Evolutionary conservation across 768 basidiomycete genomes (phyloP), one percentile per base, ranked within the genome.

Genomic region (Boletus huronensis): DNA sequence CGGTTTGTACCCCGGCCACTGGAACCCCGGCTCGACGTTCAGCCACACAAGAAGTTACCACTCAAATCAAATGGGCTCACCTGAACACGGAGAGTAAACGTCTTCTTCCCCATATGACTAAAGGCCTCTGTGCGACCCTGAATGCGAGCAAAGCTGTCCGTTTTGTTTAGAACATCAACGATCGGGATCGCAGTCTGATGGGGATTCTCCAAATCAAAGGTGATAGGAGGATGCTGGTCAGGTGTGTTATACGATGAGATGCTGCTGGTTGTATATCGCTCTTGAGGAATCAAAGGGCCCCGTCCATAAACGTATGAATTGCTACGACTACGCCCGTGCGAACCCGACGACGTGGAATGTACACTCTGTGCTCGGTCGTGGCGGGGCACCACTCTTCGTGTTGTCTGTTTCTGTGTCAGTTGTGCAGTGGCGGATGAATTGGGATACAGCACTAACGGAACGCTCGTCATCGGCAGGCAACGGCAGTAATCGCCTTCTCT

Each of bases 1-100:
- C 53, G 80, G 79, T 48, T 78, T 73, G 63, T 90, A 90, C 4
- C 88, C 88, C 17, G 87, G 88, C 88, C 88, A 91, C 88, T 90
- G 59, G 38, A 52, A 28, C 49, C 45, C 38, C 19, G 2, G 28
- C 29, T 17, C 34, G 47, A 50, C 6, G 7, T 36, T 58, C 17
- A 57, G 50, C 45, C 35, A 48, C 48, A 52, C 28, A 14, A 1
- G 17, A 48, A 13, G 21, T 3, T 19, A 41, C 9, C 5, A 13
- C 4, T 44, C 28, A 35, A 17, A 45, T 39, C 50, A 36, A 19
- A 13, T 2, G 29, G 42, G 55, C 80, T 66, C 54, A 88, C 88
- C 76, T 84, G 83, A 23, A 90, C 73, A 39, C 88, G 81, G 46
- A 90, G 81, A 2, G 87, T 89, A 34, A 89, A 85, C 26, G 87